Conservation (phyloP, 1,284 basidiomycete species). For the Mycena citricolor region DNA sequence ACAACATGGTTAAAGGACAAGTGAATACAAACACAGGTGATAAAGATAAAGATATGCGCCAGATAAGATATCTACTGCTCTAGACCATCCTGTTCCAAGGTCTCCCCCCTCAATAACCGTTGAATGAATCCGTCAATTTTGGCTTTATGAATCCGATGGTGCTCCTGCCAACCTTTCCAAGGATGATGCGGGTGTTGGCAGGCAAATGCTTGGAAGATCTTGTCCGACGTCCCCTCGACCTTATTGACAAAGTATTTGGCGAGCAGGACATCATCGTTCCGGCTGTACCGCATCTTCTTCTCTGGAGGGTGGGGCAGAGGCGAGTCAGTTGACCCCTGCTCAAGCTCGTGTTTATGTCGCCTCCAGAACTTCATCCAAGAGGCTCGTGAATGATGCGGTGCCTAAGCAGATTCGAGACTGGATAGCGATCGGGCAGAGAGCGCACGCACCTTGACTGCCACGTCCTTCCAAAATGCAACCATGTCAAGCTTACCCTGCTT, state of each 20-base stretch:
- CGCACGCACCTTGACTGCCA: conserved; percentile 61
- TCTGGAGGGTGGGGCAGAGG: conserved; percentile 72
- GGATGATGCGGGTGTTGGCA: conserved; percentile 80
- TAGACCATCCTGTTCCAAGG: conserved; percentile 40
- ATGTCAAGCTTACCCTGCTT: conserved; percentile 71
- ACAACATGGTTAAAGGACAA: conserved; percentile 30
- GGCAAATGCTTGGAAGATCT: conserved; percentile 75
- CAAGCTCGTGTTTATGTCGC: conserved; percentile 77
- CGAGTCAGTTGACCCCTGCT: conserved; percentile 59
- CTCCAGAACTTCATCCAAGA: conserved; percentile 91
- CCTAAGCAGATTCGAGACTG: conserved; percentile 39
- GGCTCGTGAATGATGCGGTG: conserved; percentile 81
- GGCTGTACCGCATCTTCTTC: conserved; percentile 82
- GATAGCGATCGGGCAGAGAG: background rate
- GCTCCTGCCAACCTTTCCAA: conserved; percentile 89
- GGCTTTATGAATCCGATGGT: conserved; percentile 79
- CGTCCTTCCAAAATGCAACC: conserved; percentile 84
- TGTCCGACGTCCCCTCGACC: conserved; percentile 76
- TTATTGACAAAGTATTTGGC: conserved; percentile 68
- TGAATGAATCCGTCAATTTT: conserved; percentile 78
- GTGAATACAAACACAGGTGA: background rate
- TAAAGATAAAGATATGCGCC: conserved; percentile 1
- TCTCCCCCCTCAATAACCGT: conserved; percentile 56
- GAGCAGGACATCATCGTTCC: conserved; percentile 70
- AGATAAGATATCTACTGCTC: conserved; percentile 1